A percentile compares a stretch with the other conserved stretches of the same genome.
Conservation (phyloP, 768 basidiomycete species). For the Lyophyllum decastes region DNA sequence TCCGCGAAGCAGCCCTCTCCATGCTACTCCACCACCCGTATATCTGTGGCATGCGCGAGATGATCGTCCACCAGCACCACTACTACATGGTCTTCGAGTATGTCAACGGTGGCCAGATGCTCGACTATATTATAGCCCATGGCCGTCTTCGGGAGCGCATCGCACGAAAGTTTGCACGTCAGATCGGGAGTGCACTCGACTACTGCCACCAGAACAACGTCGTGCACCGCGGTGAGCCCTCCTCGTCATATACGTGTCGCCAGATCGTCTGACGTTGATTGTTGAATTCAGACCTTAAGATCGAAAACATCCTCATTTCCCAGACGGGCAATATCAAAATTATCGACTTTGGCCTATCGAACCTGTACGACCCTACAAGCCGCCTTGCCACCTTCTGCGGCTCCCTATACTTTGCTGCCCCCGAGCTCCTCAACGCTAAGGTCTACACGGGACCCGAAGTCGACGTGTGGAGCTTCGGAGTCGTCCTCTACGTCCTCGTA, state of each 20-base stretch:
- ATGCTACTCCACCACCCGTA: slow-evolving; percentile 98
- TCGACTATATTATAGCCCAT: slow-evolving; percentile 99
- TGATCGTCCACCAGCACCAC: slow-evolving; percentile 96
- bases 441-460: slow-evolving; percentile 98
- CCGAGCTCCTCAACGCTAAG: slow-evolving; percentile 94
- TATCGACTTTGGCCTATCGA: slow-evolving; percentile 98
- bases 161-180: slow-evolving; percentile 95
- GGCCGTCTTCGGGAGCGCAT: slow-evolving; percentile 93
- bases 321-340: slow-evolving; percentile 99
- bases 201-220: slow-evolving; percentile 98
- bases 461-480: slow-evolving; percentile 98
- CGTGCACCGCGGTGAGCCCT: slow-evolving; percentile 80
- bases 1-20: slow-evolving; percentile 93
- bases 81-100: slow-evolving; percentile 99
- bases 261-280: too few relatives aligned
- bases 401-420: slow-evolving; percentile 97
- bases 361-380: slow-evolving; percentile 80
- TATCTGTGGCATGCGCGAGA: slow-evolving; percentile 98
- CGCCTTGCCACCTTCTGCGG: slow-evolving; percentile 97
- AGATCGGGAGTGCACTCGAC: slow-evolving; percentile 94
- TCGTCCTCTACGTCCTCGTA: slow-evolving; percentile 95
- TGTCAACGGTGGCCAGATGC: slow-evolving; percentile 98
- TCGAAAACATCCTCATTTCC: slow-evolving; percentile 99
- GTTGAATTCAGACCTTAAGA: slow-evolving; percentile 77
- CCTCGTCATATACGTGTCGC: not conserved